Evolutionary conservation across 2,329 filamentous ascomycete genomes (phyloP).

Genomic region (Fusarium vanettenii): DNA sequence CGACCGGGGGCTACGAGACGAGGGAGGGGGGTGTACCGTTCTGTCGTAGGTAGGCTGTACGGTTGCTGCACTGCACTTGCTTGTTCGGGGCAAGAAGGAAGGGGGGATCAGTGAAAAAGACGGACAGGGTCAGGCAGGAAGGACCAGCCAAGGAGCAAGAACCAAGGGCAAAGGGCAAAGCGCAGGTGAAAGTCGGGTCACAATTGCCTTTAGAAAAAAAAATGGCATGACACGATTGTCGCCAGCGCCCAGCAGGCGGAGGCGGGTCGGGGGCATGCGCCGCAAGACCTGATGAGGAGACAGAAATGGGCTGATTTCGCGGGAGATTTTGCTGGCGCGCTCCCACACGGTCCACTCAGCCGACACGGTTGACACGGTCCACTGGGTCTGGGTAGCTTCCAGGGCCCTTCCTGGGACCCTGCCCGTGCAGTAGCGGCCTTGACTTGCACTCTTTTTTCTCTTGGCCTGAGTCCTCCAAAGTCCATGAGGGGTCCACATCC

Average conservation of each 20-base stretch:
- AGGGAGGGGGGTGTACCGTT: not conserved
- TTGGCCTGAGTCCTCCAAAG: not conserved
- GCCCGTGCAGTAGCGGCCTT: not conserved
- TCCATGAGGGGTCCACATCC: slow-evolving; percentile 27
- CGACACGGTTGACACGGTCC: slow-evolving; percentile 34
- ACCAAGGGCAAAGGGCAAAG: slow-evolving; percentile 17
- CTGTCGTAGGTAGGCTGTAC: not conserved
- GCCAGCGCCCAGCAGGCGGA: slow-evolving; percentile 41
- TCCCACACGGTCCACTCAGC: slow-evolving; percentile 37
- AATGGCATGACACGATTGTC: slow-evolving; percentile 52
- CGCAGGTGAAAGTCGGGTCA: slow-evolving; percentile 37
- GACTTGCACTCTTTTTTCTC: not conserved
- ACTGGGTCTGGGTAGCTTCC: slow-evolving; percentile 36
- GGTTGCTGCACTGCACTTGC: not conserved
- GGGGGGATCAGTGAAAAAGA: slow-evolving; percentile 14
- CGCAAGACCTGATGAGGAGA: slow-evolving; percentile 47
- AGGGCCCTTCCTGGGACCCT: slow-evolving; percentile 19
- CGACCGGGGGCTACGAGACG: slow-evolving; percentile 36
- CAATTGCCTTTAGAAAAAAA: slow-evolving; percentile 41
- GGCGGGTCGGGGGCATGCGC: slow-evolving; percentile 41
- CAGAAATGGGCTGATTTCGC: slow-evolving; percentile 53
- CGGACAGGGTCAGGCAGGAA: slow-evolving; percentile 19
- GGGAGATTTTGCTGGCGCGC: slow-evolving; percentile 45
- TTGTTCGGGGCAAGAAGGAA: slow-evolving; percentile 18
- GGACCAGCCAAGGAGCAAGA: slow-evolving; percentile 19